Evolutionary conservation across 2,329 filamentous ascomycete genomes (phyloP).

Genomic region (Didymella pinodella): DNA sequence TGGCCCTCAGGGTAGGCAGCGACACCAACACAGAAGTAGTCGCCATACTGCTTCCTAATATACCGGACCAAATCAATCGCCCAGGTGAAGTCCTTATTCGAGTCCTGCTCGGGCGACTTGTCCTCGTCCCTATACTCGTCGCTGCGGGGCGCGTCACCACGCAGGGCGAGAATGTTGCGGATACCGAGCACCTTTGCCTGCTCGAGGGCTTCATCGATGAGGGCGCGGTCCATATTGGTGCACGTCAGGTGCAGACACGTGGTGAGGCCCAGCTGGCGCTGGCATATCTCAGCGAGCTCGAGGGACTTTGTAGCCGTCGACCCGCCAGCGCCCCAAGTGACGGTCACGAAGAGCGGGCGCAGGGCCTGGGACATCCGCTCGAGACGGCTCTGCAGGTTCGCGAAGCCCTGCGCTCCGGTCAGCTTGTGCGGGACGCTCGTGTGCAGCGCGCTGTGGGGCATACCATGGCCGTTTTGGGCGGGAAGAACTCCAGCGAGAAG

Average conservation of each 20-base stretch:
- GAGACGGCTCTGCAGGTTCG: constrained; percentile 90
- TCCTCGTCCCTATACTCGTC: constrained; percentile 82
- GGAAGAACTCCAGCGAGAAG: constrained; percentile 99
- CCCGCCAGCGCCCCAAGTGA: constrained; percentile 97
- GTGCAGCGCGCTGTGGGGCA: constrained; percentile 39
- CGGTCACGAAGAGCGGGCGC: constrained; percentile 91
- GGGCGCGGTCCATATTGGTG: constrained; percentile 90
- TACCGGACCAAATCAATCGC: constrained; percentile 89
- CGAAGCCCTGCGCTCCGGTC: constrained; percentile 69
- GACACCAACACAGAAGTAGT: constrained; percentile 96
- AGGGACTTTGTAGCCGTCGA: constrained; percentile 90
- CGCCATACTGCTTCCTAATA: constrained; percentile 83
- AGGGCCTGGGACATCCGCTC: constrained; percentile 94
- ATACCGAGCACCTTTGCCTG: constrained; percentile 91
- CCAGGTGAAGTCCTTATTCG: constrained; percentile 83
- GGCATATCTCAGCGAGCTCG: constrained; percentile 93
- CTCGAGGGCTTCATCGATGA: constrained; percentile 88
- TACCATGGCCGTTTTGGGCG: constrained; percentile 91
- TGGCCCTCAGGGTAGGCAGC: constrained; percentile 96
- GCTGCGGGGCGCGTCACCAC: constrained; percentile 88
- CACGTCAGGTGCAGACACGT: constrained; percentile 97
- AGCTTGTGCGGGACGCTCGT: constrained; percentile 12
- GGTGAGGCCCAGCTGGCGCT: constrained; percentile 88
- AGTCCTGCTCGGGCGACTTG: constrained; percentile 66
- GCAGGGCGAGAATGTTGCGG: constrained; percentile 88